These are phyloP conservation scores for Boletus mariae DNA, from an alignment of 1,284 basidiomycete species.

Conservation along the genomic window DNA sequence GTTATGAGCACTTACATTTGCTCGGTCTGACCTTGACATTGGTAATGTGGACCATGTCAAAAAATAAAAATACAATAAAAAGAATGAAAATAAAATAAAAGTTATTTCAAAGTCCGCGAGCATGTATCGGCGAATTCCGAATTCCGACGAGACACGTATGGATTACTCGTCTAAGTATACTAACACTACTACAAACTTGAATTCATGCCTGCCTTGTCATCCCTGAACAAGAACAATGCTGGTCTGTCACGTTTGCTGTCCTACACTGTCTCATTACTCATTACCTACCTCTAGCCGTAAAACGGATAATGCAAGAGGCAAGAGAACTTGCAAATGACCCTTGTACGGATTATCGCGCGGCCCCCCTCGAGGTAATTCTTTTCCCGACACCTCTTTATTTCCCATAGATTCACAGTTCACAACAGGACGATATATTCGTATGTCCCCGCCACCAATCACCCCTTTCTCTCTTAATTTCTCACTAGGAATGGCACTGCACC, in stretches of 20 bases:
- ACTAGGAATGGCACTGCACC: conserved; percentile 96
- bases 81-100: neutral
- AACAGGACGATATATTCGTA: conserved; percentile 79
- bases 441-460: conserved; percentile 24
- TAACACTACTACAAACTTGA: neutral
- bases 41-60: conserved; percentile 56
- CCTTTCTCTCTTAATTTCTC: conserved; percentile 30
- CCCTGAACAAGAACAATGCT: conserved; percentile 82
- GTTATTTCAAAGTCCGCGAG: conserved; percentile 9
- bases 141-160: neutral
- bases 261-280: neutral
- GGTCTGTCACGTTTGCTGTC: conserved; percentile 41
- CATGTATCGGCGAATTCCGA: conserved; percentile 14
- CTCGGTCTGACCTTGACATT: conserved; percentile 78
- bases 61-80: neutral
- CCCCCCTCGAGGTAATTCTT: conserved; percentile 74
- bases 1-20: conserved; percentile 50
- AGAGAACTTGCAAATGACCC: conserved; percentile 81
- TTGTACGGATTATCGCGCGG: conserved; percentile 79
- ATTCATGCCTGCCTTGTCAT: conserved; percentile 24
- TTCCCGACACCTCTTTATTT: conserved; percentile 3
- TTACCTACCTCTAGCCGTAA: conserved; percentile 56
- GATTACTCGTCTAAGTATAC: too few relatives aligned
- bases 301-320: conserved; percentile 96
- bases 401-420: conserved; percentile 12